Conservation (phyloP, 768 basidiomycete genomes). For the Tremella yokohamensis region DNA sequence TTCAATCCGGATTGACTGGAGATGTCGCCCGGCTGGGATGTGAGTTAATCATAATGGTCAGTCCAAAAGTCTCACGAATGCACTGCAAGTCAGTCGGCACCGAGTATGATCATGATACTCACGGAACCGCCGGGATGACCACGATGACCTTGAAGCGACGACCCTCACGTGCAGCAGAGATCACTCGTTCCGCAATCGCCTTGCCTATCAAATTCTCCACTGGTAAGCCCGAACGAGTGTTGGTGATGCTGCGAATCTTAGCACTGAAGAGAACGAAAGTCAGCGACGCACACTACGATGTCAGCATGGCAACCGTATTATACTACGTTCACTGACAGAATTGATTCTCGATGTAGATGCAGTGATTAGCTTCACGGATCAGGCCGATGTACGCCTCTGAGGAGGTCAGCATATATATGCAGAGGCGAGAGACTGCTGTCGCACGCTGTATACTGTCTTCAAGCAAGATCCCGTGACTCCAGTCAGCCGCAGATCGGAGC, state of each 20-base stretch:
- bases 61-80: constrained; percentile 57
- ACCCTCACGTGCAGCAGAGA: constrained; percentile 68
- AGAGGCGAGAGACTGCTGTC: neutral
- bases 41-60: neutral
- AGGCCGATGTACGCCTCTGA: constrained; percentile 62
- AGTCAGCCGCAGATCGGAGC: constrained; percentile 81
- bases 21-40: constrained; percentile 62
- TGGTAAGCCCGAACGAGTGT: constrained; percentile 61
- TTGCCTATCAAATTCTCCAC: constrained; percentile 75
- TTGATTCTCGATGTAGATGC: constrained; percentile 75
- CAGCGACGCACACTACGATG: constrained; percentile 28
- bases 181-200: constrained; percentile 77
- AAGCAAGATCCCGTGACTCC: constrained; percentile 86
- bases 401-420: neutral
- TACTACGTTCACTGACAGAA: constrained; percentile 39
- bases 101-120: constrained; percentile 8
- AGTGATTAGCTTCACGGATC: constrained; percentile 80
- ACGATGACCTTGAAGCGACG: constrained; percentile 84
- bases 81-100: constrained; percentile 45
- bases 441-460: constrained; percentile 78
- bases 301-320: constrained; percentile 19
- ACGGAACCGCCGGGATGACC: constrained; percentile 80
- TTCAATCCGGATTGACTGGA: constrained; percentile 57
- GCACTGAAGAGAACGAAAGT: neutral
- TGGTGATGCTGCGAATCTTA: constrained; percentile 63